phyloP scores from a whole-genome alignment of 1,284 basidiomycete species.

The Cystobasidium pallidum region DNA sequence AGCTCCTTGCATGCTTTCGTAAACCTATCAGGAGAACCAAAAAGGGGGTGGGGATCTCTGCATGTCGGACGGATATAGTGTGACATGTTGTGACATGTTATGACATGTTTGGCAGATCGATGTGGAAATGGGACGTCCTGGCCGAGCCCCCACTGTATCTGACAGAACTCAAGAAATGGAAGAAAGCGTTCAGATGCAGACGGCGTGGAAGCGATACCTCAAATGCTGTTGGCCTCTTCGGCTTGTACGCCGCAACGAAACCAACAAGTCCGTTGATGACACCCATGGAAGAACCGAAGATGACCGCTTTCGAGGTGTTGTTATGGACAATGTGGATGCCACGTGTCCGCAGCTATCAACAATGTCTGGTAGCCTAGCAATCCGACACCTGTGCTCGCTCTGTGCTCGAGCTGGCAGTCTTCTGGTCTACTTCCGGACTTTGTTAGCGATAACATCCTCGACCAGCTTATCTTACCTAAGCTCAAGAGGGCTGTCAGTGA shows the following conservation, averaged over 20 bases:
- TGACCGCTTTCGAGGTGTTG: conserved; percentile 94
- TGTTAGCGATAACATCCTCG: conserved; percentile 89
- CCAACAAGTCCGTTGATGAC: neutral
- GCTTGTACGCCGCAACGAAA: neutral
- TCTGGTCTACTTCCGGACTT: conserved; percentile 75
- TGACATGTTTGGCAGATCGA: no score
- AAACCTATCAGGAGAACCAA: conserved; percentile 73
- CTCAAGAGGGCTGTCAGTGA: conserved; percentile 76
- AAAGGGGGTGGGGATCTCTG: conserved; percentile 71
- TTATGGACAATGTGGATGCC: conserved; percentile 96
- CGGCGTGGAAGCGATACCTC: conserved; percentile 65
- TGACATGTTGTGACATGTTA: conserved; percentile 89
- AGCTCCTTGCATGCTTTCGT: conserved; percentile 67
- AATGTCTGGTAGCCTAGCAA: conserved; percentile 84
- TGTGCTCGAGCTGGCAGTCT: conserved; percentile 85
- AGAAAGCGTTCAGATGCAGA: conserved; percentile 68
- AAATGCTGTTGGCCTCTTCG: conserved; percentile 26
- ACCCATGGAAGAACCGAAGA: conserved; percentile 57
- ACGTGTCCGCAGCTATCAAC: conserved; percentile 71
- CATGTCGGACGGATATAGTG: conserved; percentile 84
- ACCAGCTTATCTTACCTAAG: conserved; percentile 93
- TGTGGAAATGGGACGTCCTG: conserved; percentile 52
- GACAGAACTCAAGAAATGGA: conserved; percentile 56
- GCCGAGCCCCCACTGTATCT: conserved; percentile 44
- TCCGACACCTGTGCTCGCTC: conserved; percentile 72